A percentile compares a stretch with the other conserved stretches of the same genome.
These are phyloP conservation scores for Senna tora DNA, from an alignment of 306 rosid species.

Conservation along the genomic window DNA sequence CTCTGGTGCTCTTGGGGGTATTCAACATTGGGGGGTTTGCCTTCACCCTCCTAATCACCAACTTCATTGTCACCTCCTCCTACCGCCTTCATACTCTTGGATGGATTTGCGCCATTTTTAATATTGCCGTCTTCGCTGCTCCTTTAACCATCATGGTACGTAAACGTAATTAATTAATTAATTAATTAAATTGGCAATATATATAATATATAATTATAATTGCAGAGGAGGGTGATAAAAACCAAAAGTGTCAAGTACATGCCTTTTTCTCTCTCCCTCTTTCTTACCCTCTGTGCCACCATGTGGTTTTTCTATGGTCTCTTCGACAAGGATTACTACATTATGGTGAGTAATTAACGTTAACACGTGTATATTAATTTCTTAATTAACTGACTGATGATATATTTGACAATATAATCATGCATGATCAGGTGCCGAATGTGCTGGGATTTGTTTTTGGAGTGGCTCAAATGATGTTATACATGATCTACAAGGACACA, in stretches of 20 bases:
- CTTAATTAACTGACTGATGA: too few species aligned
- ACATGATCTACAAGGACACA: slow-evolving; percentile 52
- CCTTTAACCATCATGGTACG: slow-evolving; percentile 82
- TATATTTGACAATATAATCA: too few species aligned
- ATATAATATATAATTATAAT: too few species aligned
- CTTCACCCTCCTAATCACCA: slow-evolving; percentile 38
- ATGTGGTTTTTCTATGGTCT: slow-evolving; percentile 76
- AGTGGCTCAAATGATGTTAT: slow-evolving; percentile 54
- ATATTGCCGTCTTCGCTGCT: slow-evolving; percentile 72
- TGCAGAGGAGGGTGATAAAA: slow-evolving; percentile 69
- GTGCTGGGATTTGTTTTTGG: slow-evolving; percentile 69
- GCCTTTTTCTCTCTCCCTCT: slow-evolving; percentile 69
- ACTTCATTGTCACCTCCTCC: slow-evolving; percentile 39
- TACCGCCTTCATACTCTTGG: slow-evolving; percentile 54
- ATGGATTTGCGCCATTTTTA: slow-evolving; percentile 61
- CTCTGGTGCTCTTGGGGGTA: slow-evolving; percentile 46
- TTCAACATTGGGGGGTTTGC: slow-evolving; percentile 46
- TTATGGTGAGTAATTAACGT: slow-evolving; percentile 68
- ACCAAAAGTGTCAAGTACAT: slow-evolving; percentile 71
- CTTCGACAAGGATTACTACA: slow-evolving; percentile 55
- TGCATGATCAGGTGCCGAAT: slow-evolving; percentile 74
- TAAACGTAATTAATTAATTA: too few species aligned
- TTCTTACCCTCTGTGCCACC: slow-evolving; percentile 60
- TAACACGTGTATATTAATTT: too few species aligned
- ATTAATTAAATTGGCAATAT: too few species aligned